Evolutionary conservation across 805 yeast species (phyloP), one percentile per base, ranked within the genome.

Genomic region (Kurtzmaniella cleridarum): DNA sequence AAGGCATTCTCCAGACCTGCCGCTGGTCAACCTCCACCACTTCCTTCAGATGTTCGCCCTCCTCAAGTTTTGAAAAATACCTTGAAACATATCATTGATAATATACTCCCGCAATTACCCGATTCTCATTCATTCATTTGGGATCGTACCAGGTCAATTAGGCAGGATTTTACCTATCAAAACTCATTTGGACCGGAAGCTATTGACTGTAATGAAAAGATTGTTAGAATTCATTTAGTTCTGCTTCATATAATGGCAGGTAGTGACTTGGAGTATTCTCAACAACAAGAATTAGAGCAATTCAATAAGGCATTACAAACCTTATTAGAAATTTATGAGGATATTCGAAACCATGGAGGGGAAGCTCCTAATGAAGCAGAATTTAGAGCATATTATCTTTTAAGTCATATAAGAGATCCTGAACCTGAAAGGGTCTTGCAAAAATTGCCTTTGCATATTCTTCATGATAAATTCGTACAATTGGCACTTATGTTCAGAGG

Each of bases 11-110:
- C 95, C 16, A 71, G 99, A 50, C 97, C 99, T 0, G 96, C 95
- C 13, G 97, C 98, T 0, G 98, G 98, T 5, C 96, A 93, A 50
- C 95, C 96, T 1, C 98, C 97, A 2, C 95, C 98, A 2, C 66
- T 93, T 41, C 99, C 98, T 0, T 88, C 97, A 1, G 98, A 93
- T 57, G 99, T 93, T 3, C 72, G 99, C 44, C 96, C 98, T 1
- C 98, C 99, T 0, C 75, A 73, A 39, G 68, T 90, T 1, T 62
- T 93, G 31, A 73, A 71, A 10, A 52, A 68, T 27, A 81, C 97
- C 0, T 62, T 93, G 43, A 71, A 84, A 42, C 87, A 86, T 55
- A 70, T 93, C 27, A 75, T 87, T 6, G 78, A 78, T 14, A 72
- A 77, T 30, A 59, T 84, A 1, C 58, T 91, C 11, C 75, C 76